Evolutionary conservation across 495 filamentous ascomycete genomes (phyloP).

Genomic region (Penicillium maclennaniae): DNA sequence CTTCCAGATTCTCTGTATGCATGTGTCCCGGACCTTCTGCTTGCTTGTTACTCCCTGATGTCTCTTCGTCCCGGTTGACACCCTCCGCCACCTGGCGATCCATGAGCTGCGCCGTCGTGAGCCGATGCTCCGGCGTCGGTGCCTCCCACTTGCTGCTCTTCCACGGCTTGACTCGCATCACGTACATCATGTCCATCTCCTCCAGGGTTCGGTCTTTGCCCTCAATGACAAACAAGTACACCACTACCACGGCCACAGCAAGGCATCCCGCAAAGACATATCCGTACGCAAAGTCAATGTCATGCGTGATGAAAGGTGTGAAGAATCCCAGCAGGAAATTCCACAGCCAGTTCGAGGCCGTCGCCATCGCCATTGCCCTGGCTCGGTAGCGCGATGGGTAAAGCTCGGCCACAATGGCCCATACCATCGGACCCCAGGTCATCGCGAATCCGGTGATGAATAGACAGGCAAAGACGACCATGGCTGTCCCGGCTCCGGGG

Average conservation of each 20-base stretch:
- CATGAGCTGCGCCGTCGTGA: slow-evolving; percentile 31
- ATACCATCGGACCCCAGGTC: slow-evolving; percentile 81
- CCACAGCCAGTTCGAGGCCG: slow-evolving; percentile 81
- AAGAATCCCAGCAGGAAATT: slow-evolving; percentile 82
- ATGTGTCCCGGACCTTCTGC: slow-evolving; percentile 14
- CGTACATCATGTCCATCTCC: slow-evolving; percentile 82
- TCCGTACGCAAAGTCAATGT: slow-evolving; percentile 69
- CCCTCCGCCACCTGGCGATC: slow-evolving; percentile 24
- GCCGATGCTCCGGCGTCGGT: slow-evolving; percentile 27
- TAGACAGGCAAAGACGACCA: slow-evolving; percentile 69
- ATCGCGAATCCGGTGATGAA: slow-evolving; percentile 55
- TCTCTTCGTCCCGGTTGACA: slow-evolving; percentile 17
- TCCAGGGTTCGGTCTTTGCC: slow-evolving; percentile 61
- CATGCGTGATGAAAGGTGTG: slow-evolving; percentile 66
- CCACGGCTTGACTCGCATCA: slow-evolving; percentile 60
- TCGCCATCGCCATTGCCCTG: slow-evolving; percentile 71
- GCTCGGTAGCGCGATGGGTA: slow-evolving; percentile 73
- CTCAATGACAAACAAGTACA: slow-evolving; percentile 73
- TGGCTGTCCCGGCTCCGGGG: slow-evolving; percentile 59
- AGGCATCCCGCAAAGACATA: slow-evolving; percentile 75
- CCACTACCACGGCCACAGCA: slow-evolving; percentile 58
- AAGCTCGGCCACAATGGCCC: slow-evolving; percentile 77
- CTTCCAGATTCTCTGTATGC: slow-evolving; percentile 26
- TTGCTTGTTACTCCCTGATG: slow-evolving; percentile 9
- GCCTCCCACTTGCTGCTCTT: slow-evolving; percentile 42